Evolutionary conservation across 352 stramenopile genomes (phyloP), one percentile per base, ranked within the genome.

Genomic region (Phytophthora cactorum): DNA sequence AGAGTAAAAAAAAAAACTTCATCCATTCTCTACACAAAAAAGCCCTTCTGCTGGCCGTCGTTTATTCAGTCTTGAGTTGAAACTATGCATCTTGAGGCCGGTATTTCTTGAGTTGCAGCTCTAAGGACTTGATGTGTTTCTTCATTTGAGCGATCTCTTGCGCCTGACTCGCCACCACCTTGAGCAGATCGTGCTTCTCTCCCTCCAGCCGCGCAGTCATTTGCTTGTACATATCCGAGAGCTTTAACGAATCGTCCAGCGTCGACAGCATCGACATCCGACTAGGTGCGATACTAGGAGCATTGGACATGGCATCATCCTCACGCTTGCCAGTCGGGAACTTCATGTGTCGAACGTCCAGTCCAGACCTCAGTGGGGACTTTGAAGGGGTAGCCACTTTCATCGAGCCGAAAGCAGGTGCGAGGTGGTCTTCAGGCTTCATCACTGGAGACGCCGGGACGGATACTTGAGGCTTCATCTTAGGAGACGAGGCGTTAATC

Each of bases 221-320:
- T 59, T 90, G 80, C 63, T 93, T 92, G 79, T 93, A 95, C 84
- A 92, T 89, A 64, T 88, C 79, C 15, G 78, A 86, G n/a, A 95
- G 61, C 45, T 81, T 88, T 8, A 79, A 65, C 22, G 79, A 85
- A 58, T 91, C 82, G 34, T 89, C 83, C 12, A 86, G 47, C 12
- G 78, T 84, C 11, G 79, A 84, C 6, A 81, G 49, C 68, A 77
- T 74, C 25, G 73, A 81, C 60, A 70, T 77, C 38, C 66, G 65
- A 32, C 78, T 80, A 3, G 49, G 59, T 2, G 72, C 68, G 14
- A 78, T 52, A 44, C 77, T 79, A 11, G 70, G 71, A 6, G 71
- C 59, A 55, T 74, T 64, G 5, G 72, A 79, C 17, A 79, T 51
- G 6, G 59, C 59, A 29, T 79, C 72, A 25, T 79, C 72, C 14